phyloP scores from a whole-genome alignment of 1,139 yeast genomes.

The Wickerhamomyces sp. region DNA sequence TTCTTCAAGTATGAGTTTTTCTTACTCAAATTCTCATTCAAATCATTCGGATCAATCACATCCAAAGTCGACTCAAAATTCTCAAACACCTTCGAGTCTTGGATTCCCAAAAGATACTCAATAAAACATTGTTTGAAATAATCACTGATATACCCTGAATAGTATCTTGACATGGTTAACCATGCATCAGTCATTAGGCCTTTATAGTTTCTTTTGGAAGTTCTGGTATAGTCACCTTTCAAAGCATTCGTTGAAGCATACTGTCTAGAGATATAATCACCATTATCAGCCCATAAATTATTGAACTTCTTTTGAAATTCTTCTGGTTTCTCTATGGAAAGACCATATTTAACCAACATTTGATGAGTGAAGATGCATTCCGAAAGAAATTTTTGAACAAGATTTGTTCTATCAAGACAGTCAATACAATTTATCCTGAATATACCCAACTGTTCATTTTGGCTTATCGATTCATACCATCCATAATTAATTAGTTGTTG shows the following conservation, averaged over 20 bases:
- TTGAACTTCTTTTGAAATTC: conserved; percentile 24
- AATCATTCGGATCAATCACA: conserved; percentile 29
- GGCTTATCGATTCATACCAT: conserved; percentile 27
- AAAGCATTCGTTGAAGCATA: conserved; percentile 40
- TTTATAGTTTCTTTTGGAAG: conserved; percentile 33
- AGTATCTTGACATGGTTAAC: conserved; percentile 35
- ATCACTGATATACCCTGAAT: conserved; percentile 36
- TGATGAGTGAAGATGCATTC: conserved; percentile 21
- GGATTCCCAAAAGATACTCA: conserved; percentile 34
- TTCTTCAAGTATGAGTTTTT: conserved; percentile 48
- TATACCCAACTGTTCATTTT: conserved; percentile 29
- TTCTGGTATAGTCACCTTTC: conserved; percentile 40
- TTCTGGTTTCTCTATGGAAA: conserved; percentile 9
- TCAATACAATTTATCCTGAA: conserved; percentile 38
- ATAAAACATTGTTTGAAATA: conserved; percentile 37
- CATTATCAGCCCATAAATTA: conserved; percentile 41
- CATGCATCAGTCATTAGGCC: conserved; percentile 38
- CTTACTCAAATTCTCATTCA: conserved; percentile 21
- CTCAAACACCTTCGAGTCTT: conserved; percentile 29
- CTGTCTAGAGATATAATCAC: conserved; percentile 38
- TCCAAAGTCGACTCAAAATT: conserved; percentile 33
- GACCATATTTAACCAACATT: conserved; percentile 23
- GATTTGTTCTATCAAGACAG: conserved; percentile 40
- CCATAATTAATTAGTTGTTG: conserved; percentile 23
- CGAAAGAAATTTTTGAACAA: conserved; percentile 33